Conservation (phyloP, 1,284 basidiomycete species). For the Trametes pubescens region DNA sequence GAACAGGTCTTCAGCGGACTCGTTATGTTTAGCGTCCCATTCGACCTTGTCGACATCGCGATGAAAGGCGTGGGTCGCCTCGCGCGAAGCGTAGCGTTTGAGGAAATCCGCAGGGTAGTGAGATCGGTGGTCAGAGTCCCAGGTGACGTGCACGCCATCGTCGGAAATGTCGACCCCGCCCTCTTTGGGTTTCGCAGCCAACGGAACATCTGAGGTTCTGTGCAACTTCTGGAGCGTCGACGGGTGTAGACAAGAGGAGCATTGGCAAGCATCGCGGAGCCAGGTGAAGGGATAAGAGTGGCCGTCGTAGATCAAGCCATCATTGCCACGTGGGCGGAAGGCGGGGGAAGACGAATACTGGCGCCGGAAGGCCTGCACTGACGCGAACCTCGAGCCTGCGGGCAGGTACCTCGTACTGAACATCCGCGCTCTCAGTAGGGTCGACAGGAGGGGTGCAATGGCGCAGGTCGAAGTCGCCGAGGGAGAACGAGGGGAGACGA, state of each 20-base stretch:
- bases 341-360: background rate
- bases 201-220: slow-evolving; percentile 69
- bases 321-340: background rate
- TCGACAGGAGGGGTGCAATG: no score
- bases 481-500: no score
- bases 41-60: slow-evolving; percentile 43
- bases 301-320: slow-evolving; percentile 33
- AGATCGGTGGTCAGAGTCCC: slow-evolving; percentile 68
- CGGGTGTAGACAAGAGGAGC: slow-evolving; percentile 59
- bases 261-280: slow-evolving; percentile 67
- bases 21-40: slow-evolving; percentile 51
- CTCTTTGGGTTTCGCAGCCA: slow-evolving; percentile 50
- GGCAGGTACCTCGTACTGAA: background rate
- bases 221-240: slow-evolving; percentile 71
- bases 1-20: slow-evolving; percentile 51
- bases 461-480: no score
- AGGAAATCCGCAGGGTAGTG: slow-evolving; percentile 60
- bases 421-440: background rate
- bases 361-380: background rate
- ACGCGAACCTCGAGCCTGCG: background rate
- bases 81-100: slow-evolving; percentile 44
- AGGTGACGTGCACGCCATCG: slow-evolving; percentile 59
- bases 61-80: slow-evolving; percentile 49
- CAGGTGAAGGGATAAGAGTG: slow-evolving; percentile 45
- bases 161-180: slow-evolving; percentile 48